Evolutionary conservation across 1,284 basidiomycete genomes (phyloP), one percentile per base, ranked within the genome.

Genomic region (Stereum hirsutum): DNA sequence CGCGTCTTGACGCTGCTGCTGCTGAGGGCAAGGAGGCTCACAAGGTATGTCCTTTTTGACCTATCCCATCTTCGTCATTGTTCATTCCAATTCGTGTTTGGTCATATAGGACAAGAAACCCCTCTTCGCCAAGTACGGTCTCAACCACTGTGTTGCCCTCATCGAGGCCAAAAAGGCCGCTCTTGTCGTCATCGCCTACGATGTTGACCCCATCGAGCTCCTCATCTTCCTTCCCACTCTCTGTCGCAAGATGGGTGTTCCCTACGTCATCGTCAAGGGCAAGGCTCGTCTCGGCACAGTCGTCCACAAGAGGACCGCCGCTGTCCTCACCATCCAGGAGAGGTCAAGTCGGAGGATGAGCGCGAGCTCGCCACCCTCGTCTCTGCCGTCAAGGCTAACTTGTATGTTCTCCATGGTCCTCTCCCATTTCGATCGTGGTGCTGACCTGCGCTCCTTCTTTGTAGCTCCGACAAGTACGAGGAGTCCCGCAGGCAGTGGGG

Each of bases 91-190:
- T n/a, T n/a, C n/a, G 57, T 43, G 44, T 40, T 35, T 21, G 33
- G 7, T 40, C 30, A 34, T 14, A 10, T 1, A 25, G n/a, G n/a
- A n/a, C n/a, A n/a, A n/a, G n/a, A n/a, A n/a, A n/a, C 19, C 26
- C 51, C 39, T 24, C 11, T 49, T 48, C 32, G 50, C 48, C n/a
- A 40, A 23, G 49, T 41, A 47, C 19, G 34, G 52, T 47, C 53
- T 15, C 21, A n/a, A n/a, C n/a, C n/a, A n/a, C n/a, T n/a, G n/a
- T 60, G 37, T 57, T 81, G 74, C 83, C 89, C 56, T n/a, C n/a
- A n/a, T 90, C 94, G 78, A 94, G 95, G 74, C 95, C 94, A 60
- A 97, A 97, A 98, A 98, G 80, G 94, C 95, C 41, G 78, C 87
- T 46, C 84, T 99, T 51, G 95, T 98, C 55, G 80, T 95, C 68